Base-by-base conservation (phyloP, 805 yeast genomes). In the Saccharomyces jurei region DNA sequence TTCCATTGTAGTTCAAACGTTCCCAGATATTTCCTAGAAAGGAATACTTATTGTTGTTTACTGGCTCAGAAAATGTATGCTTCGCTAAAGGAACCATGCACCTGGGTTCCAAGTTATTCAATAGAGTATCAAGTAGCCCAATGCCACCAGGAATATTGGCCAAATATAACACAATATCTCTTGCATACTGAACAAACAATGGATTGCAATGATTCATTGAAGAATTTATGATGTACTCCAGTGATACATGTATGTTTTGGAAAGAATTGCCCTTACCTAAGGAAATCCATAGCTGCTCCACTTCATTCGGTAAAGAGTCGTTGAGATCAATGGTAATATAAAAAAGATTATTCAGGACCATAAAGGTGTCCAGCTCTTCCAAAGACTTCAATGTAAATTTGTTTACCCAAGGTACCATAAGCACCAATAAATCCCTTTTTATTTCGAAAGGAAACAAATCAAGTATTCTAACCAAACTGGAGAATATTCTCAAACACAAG, bases 221-320 rank as follows among this genome's bases (percentile, higher is more conserved):
- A 36, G 84, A 81, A 25, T 77, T 77, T 48, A 88, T 74, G 48
- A 89, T 74, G 64, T 83, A 94, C 48, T 84, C 86, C 63, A 89
- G 71, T 22, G 89, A 86, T 1, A 81, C 83, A 48, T 82, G 82
- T 22, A 85, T 84, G 62, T 92, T 90, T n/a, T 74, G 77, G 30
- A 80, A 77, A 29, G 81, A 78, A n/a, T 80, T 78, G 4, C 86
- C 88, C 50, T 80, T 81, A 1, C 95, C 96, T n/a, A 94, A 74
- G 0, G 97, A 92, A 4, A 88, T 89, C 99, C 99, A 94, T 25
- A 94, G 70, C 0, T 96, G 96, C 67, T 91, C 97, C 10, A 94
- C 89, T 62, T 90, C 98, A 62, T 86, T 86, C 48, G 89, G 88
- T 60, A 89, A 82, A 13, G 77, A 75, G 49, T 85, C 84, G 51